phyloP scores from a whole-genome alignment of 1,139 yeast species.

The Lipomyces yarrowii region DNA sequence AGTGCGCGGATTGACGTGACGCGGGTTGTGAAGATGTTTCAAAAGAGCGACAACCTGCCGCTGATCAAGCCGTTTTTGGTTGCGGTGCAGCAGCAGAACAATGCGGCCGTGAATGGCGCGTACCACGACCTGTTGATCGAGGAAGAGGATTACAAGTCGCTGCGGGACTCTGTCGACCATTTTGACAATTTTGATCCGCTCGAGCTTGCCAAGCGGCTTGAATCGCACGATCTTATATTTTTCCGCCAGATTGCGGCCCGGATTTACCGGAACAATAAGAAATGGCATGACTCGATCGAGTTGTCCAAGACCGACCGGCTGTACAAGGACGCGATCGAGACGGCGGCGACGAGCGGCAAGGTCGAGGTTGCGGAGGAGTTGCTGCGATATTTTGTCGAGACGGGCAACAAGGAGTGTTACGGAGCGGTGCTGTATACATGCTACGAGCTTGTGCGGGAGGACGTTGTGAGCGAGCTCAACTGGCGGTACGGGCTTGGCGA shows the following conservation, averaged over 20 bases:
- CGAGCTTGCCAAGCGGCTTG: slow-evolving; percentile 90
- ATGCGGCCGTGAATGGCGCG: slow-evolving; percentile 89
- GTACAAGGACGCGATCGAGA: slow-evolving; percentile 92
- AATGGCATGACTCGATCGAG: slow-evolving; percentile 86
- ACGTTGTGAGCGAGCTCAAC: slow-evolving; percentile 82
- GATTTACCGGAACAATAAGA: slow-evolving; percentile 89
- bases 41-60: slow-evolving; percentile 93
- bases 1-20: slow-evolving; percentile 93
- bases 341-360: slow-evolving; percentile 83
- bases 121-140: slow-evolving; percentile 94
- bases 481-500: slow-evolving; percentile 86
- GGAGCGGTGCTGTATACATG: slow-evolving; percentile 87
- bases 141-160: slow-evolving; percentile 92
- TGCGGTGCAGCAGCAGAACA: slow-evolving; percentile 87
- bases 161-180: slow-evolving; percentile 83
- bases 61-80: slow-evolving; percentile 92
- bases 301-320: slow-evolving; percentile 88
- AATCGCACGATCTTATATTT: slow-evolving; percentile 85
- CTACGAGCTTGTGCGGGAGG: slow-evolving; percentile 77
- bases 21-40: slow-evolving; percentile 92
- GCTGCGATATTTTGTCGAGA: slow-evolving; percentile 89
- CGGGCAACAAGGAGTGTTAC: slow-evolving; percentile 95
- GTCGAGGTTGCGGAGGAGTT: slow-evolving; percentile 85
- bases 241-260: slow-evolving; percentile 96
- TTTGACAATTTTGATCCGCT: slow-evolving; percentile 91